Conservation (phyloP, 2,329 filamentous ascomycete genomes). For the Aureobasidium sp. region DNA sequence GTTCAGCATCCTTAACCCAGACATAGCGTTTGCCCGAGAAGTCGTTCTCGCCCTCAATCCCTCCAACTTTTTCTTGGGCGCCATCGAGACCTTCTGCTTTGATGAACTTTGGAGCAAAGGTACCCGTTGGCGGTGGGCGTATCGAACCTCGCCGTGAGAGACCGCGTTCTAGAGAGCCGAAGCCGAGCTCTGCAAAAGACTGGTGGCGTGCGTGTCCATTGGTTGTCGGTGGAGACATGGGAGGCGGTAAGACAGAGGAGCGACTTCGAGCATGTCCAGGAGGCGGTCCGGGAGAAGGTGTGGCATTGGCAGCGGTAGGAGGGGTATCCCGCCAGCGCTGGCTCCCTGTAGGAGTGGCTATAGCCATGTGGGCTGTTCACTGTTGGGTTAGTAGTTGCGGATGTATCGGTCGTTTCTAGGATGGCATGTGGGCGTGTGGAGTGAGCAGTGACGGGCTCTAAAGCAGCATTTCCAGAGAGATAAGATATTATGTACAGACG, state of each 20-base stretch:
- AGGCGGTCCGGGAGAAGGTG: constrained; percentile 57
- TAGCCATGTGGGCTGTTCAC: constrained; percentile 1
- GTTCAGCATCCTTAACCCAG: constrained; percentile 83
- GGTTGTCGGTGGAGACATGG: constrained; percentile 39
- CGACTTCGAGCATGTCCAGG: constrained; percentile 56
- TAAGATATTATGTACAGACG: constrained; percentile 3
- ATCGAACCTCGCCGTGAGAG: constrained; percentile 4
- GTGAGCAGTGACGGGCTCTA: neutral
- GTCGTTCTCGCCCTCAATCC: constrained; percentile 95
- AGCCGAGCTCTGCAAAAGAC: constrained; percentile 50
- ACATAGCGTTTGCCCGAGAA: constrained; percentile 98
- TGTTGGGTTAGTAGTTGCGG: constrained; percentile 12
- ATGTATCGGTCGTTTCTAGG: neutral
- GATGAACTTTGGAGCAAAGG: constrained; percentile 95
- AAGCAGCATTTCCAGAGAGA: constrained; percentile 2
- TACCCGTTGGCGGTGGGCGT: constrained; percentile 50
- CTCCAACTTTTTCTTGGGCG: constrained; percentile 49
- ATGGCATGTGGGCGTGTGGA: constrained; percentile 5
- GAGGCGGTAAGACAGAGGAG: constrained; percentile 65
- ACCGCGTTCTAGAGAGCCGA: constrained; percentile 20
- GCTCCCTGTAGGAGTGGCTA: constrained; percentile 7
- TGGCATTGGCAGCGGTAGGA: constrained; percentile 58
- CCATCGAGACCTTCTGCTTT: constrained; percentile 71
- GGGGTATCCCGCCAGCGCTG: constrained; percentile 69
- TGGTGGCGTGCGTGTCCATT: constrained; percentile 59